These are phyloP conservation scores for Sclerotinia spermophila DNA, from an alignment of 2,329 filamentous ascomycete species.

Conservation along the genomic window DNA sequence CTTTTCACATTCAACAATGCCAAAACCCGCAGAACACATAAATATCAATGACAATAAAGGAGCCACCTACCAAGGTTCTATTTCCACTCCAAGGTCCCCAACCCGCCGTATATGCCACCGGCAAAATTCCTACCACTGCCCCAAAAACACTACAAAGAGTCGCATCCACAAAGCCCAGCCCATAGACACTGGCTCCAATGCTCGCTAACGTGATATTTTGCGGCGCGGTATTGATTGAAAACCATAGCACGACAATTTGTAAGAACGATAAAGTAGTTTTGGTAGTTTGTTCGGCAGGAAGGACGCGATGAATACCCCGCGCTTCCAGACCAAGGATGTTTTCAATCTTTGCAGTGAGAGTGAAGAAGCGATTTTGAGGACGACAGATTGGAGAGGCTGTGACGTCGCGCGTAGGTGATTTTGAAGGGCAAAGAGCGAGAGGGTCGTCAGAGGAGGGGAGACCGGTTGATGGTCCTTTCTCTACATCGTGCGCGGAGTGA, in stretches of 20 bases:
- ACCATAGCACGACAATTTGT: slow-evolving; percentile 50
- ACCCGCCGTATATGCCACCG: slow-evolving; percentile 57
- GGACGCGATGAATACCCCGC: slow-evolving; percentile 57
- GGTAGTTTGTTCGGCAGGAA: slow-evolving; percentile 49
- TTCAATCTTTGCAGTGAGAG: slow-evolving; percentile 24
- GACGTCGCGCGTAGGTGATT: not conserved
- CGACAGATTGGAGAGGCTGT: not conserved
- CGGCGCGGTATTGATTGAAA: slow-evolving; percentile 58
- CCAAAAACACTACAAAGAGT: slow-evolving; percentile 56
- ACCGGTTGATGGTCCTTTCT: not conserved
- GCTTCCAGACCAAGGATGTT: slow-evolving; percentile 43
- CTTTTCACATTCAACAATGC: not conserved
- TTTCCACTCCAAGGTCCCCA: slow-evolving; percentile 60
- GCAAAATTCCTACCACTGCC: slow-evolving; percentile 50
- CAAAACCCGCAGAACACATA: not conserved
- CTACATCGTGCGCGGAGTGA: slow-evolving; percentile 4
- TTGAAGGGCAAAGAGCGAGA: not conserved
- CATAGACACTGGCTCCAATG: slow-evolving; percentile 56
- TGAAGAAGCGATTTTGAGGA: not conserved
- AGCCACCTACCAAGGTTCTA: slow-evolving; percentile 50
- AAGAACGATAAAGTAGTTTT: slow-evolving; percentile 30
- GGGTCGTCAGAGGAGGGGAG: not conserved
- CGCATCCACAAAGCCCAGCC: slow-evolving; percentile 55
- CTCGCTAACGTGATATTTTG: slow-evolving; percentile 64
- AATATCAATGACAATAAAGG: not conserved